Evolutionary conservation across 2,329 filamentous ascomycete species (phyloP).

Genomic region (Pseudogymnoascus sp.): DNA sequence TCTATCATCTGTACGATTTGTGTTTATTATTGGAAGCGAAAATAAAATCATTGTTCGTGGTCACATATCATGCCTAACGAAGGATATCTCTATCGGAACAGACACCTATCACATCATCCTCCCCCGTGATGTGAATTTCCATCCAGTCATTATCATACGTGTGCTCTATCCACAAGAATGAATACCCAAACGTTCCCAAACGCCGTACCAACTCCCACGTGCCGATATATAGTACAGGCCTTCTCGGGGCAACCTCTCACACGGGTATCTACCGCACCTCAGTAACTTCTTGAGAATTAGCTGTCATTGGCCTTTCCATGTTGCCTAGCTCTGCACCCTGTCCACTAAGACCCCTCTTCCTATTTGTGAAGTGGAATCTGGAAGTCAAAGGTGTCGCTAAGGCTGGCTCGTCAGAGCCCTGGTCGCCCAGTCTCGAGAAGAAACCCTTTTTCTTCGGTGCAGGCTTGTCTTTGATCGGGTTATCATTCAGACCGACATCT

Average conservation of each 20-base stretch:
- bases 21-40: not conserved
- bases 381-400: constrained; percentile 38
- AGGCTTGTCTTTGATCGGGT: constrained; percentile 50
- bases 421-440: constrained; percentile 72
- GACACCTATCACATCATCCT: not conserved
- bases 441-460: constrained; percentile 63
- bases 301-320: constrained; percentile 37
- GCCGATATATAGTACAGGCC: not conserved
- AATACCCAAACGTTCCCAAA: not conserved
- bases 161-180: not conserved
- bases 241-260: not conserved
- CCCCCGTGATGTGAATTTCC: not conserved
- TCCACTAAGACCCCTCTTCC: constrained; percentile 62
- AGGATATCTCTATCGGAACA: not conserved
- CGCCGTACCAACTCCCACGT: not conserved
- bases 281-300: constrained; percentile 10
- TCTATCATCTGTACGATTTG: not conserved
- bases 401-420: constrained; percentile 32
- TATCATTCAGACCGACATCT: constrained; percentile 80
- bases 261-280: not conserved
- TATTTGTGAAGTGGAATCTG: constrained; percentile 54
- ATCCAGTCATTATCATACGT: not conserved
- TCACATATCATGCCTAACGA: not conserved
- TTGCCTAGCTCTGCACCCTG: constrained; percentile 64
- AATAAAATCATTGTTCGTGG: not conserved